A percentile compares a stretch with the other conserved stretches of the same genome.
phyloP scores from a whole-genome alignment of 805 yeast species.

The Cyberlindnera saturnus region DNA sequence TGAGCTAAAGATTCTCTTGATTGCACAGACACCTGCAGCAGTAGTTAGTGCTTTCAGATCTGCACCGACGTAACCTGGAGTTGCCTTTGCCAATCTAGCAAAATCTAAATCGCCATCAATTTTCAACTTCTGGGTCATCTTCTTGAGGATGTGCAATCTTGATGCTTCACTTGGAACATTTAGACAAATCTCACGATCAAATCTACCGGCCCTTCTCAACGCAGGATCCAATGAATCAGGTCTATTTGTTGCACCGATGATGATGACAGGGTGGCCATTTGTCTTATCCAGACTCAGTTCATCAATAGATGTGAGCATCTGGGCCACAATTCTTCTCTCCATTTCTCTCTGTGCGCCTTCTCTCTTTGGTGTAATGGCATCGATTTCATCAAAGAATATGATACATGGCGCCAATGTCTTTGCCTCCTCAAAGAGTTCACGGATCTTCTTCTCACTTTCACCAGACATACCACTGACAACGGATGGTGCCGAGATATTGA shows the following conservation, averaged over 20 bases:
- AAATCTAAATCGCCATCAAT: conserved; percentile 69
- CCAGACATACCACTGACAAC: conserved; percentile 99
- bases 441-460: conserved; percentile 87
- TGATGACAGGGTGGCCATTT: conserved; percentile 86
- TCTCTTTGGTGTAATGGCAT: conserved; percentile 96
- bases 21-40: conserved; percentile 93
- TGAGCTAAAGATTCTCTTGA: conserved; percentile 81
- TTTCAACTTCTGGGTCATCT: conserved; percentile 65
- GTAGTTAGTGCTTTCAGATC: conserved; percentile 90
- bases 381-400: conserved; percentile 92
- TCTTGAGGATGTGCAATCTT: conserved; percentile 64
- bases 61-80: conserved; percentile 98
- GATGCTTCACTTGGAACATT: conserved; percentile 91
- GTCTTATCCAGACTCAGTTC: conserved; percentile 85
- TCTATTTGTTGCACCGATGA: conserved; percentile 94
- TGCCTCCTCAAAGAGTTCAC: conserved; percentile 94
- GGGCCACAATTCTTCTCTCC: conserved; percentile 97
- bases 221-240: conserved; percentile 96
- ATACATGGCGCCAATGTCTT: conserved; percentile 84
- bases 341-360: conserved; percentile 98
- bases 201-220: conserved; percentile 91
- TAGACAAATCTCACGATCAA: conserved; percentile 89
- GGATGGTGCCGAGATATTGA: conserved; percentile 88
- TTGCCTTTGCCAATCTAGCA: conserved; percentile 71
- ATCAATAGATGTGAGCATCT: conserved; percentile 89